Evolutionary conservation across 2,329 filamentous ascomycete species (phyloP), one percentile per base, ranked within the genome.

Genomic region (Penicillium freii): DNA sequence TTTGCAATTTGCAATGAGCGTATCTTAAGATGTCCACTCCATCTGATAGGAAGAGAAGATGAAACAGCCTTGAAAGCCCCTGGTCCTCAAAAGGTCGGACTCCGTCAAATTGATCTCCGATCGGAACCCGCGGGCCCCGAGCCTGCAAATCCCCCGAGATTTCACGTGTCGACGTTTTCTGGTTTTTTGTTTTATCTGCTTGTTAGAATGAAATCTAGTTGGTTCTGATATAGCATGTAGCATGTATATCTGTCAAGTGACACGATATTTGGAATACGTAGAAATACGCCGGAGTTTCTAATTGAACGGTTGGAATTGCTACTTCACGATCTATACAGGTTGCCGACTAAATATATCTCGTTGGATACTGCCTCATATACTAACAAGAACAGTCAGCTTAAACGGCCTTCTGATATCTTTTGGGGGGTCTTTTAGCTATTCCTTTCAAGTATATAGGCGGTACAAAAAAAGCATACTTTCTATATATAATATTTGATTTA

Each of bases 41-140:
- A 58, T 49, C 29, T 44, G 2, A 21, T 19, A 57, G n/a, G 19
- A 13, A 19, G 10, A 19, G 6, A 27, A 33, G 11, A 23, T 6
- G 2, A 36, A n/a, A n/a, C 5, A 13, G 31, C 11, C 11, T 33
- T 33, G 11, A 5, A 44, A 44, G 17, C 17, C 13, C 11, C 19
- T 21, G 19, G 19, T 15, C 27, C 44, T 17, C 6, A 17, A 19
- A 19, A 6, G 17, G 15, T 42, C 10, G n/a, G 6, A 45, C 10
- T 45, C 1, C 8, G 34, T 33, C 38, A 40, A 40, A 55, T 34
- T 33, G 21, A 17, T 27, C 13, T 34, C 58, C 46, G 60, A 34
- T 48, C 51, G 54, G 48, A 13, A 29, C 44, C 52, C 57, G 49
- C 61, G 62, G 60, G 40, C 7, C 48, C 60, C 59, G 59, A 54